Evolutionary conservation across 257 asterid species (phyloP).

Genomic region (Scutellaria minor): DNA sequence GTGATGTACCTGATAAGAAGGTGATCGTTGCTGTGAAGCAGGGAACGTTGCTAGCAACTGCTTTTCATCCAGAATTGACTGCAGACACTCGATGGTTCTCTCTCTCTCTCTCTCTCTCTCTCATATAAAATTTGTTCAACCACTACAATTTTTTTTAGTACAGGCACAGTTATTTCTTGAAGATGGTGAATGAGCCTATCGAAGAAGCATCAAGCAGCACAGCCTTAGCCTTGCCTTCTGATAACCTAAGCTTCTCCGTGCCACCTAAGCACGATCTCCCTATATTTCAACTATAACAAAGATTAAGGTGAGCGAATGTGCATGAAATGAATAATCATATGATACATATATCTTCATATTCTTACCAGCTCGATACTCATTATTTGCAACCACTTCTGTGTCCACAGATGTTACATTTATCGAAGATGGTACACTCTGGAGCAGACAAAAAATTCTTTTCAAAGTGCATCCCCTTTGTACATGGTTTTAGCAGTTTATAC

Average conservation of each 20-base stretch:
- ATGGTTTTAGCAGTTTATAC: conserved; percentile 3
- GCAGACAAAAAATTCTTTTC: conserved; percentile 9
- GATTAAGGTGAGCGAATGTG: background rate
- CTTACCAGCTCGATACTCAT: background rate
- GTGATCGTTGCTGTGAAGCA: conserved; percentile 94
- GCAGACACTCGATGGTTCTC: conserved; percentile 87
- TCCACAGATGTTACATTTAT: conserved; percentile 7
- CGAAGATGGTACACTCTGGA: background rate
- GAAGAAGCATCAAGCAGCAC: conserved; percentile 56
- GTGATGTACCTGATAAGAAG: conserved; percentile 47
- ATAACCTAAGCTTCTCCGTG: conserved; percentile 32
- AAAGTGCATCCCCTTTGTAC: conserved; percentile 24
- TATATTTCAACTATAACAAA: conserved; percentile 42
- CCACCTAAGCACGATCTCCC: conserved; percentile 55
- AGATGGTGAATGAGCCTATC: conserved; percentile 60
- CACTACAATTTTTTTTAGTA: background rate
- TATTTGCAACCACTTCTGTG: background rate
- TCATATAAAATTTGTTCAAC: background rate
- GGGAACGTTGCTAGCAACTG: conserved; percentile 96
- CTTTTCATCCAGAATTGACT: conserved; percentile 99
- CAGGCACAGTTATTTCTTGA: conserved; percentile 89
- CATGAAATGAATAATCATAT: background rate
- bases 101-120: background rate
- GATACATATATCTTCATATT: background rate
- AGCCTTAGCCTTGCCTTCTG: conserved; percentile 40